phyloP scores from a whole-genome alignment of 2,329 filamentous ascomycete species.

The Lecanicillium sp. region DNA sequence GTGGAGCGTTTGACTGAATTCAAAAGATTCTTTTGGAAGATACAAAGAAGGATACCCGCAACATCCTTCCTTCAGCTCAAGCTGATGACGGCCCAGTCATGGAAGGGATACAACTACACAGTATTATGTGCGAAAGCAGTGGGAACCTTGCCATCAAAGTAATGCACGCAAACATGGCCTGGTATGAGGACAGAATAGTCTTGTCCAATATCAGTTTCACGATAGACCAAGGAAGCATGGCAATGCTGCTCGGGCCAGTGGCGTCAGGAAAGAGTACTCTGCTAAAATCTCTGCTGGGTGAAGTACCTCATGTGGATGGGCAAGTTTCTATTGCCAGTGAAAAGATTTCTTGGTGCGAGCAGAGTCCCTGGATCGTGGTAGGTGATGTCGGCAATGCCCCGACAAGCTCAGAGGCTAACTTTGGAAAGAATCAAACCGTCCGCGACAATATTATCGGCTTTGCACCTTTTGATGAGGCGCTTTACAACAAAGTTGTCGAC shows the following conservation, averaged over 20 bases:
- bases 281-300: conserved; percentile 30
- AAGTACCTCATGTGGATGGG: conserved; percentile 17
- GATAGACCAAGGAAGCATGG: conserved; percentile 23
- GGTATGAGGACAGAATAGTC: conserved; percentile 19
- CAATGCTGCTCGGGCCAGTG: conserved; percentile 33
- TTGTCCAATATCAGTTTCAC: conserved; percentile 25
- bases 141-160: conserved; percentile 10
- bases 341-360: conserved; percentile 22
- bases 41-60: conserved; percentile 18
- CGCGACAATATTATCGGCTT: conserved; percentile 26
- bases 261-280: conserved; percentile 20
- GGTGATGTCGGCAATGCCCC: too few species aligned
- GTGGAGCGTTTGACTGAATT: conserved; percentile 33
- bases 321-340: conserved; percentile 9
- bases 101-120: too few species aligned
- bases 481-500: conserved; percentile 17
- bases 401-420: too few species aligned
- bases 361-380: conserved; percentile 26
- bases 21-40: conserved; percentile 24
- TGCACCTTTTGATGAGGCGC: conserved; percentile 15
- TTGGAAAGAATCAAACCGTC: conserved; percentile 22
- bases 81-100: too few species aligned
- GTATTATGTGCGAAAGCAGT: too few species aligned
- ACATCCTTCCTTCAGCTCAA: too few species aligned
- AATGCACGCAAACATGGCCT: conserved; percentile 24